Evolutionary conservation across 257 asterid genomes (phyloP).

Genomic region (Ophiorrhiza pumila): DNA sequence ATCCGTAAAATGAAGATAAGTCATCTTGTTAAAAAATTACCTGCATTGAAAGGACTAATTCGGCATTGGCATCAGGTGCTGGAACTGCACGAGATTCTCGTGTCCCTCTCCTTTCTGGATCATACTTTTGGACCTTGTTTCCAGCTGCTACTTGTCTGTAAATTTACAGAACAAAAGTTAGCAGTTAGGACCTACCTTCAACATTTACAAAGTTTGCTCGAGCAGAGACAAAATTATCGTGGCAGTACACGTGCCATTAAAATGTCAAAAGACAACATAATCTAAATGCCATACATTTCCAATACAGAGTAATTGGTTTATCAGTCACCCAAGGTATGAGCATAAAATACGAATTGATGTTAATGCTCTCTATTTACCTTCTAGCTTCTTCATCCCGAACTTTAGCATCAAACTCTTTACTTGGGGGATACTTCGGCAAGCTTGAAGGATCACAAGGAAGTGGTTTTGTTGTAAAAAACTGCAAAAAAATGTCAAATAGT

Average conservation of each 20-base stretch:
- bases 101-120: slow-evolving; percentile 22
- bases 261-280: not conserved
- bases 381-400: slow-evolving; percentile 93
- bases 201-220: not conserved
- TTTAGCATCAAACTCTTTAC: slow-evolving; percentile 95
- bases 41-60: slow-evolving; percentile 27
- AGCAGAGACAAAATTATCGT: not conserved
- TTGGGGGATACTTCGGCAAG: slow-evolving; percentile 93
- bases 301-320: not conserved
- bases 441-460: slow-evolving; percentile 92
- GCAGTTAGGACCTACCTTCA: not conserved
- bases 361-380: slow-evolving; percentile 43
- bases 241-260: not conserved
- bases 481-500: slow-evolving; percentile 19
- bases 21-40: slow-evolving; percentile 3
- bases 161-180: slow-evolving; percentile 23
- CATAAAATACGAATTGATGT: slow-evolving; percentile 7
- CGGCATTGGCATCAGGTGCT: slow-evolving; percentile 38
- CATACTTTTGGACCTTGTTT: slow-evolving; percentile 25
- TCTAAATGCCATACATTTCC: not conserved
- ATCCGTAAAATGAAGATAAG: not conserved
- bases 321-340: not conserved
- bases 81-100: slow-evolving; percentile 34
- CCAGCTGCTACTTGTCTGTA: slow-evolving; percentile 73
- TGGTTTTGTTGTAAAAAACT: slow-evolving; percentile 81